Evolutionary conservation across 2,329 filamentous ascomycete species (phyloP).

Genomic region (Ascomycota sp.): DNA sequence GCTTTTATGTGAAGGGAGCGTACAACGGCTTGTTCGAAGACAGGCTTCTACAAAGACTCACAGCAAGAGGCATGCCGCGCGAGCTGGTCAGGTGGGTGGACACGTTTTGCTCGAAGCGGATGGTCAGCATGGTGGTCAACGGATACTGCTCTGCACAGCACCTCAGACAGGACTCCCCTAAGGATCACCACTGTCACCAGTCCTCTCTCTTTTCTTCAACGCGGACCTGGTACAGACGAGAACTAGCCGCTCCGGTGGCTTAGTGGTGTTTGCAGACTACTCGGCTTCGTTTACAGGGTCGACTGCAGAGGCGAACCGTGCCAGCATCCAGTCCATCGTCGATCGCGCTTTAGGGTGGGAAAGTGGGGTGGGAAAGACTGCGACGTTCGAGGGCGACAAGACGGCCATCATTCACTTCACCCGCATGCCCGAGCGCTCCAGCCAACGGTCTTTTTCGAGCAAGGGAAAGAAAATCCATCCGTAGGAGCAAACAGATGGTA

Average conservation of each 20-base stretch:
- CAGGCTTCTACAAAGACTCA: constrained; percentile 5
- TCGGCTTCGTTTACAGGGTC: constrained; percentile 4
- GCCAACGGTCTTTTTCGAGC: background rate
- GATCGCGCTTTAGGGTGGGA: constrained; percentile 6
- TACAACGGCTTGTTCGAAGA: constrained; percentile 18
- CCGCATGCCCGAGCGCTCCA: background rate
- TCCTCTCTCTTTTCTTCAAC: constrained; percentile 14
- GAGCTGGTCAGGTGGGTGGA: constrained; percentile 4
- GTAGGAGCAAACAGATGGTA: too few relatives aligned
- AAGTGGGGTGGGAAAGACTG: constrained; percentile 6
- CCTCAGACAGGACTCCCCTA: constrained; percentile 9
- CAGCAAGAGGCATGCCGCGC: constrained; percentile 5
- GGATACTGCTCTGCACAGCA: background rate
- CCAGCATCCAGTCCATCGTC: constrained; percentile 6
- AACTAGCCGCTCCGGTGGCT: too few relatives aligned
- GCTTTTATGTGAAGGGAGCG: constrained; percentile 19
- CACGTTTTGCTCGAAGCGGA: constrained; percentile 6
- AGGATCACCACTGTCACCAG: constrained; percentile 14
- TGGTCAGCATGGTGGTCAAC: background rate
- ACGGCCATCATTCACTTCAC: constrained; percentile 6
- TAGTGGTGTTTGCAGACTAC: constrained; percentile 4
- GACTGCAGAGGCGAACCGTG: constrained; percentile 3
- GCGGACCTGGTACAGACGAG: constrained; percentile 1
- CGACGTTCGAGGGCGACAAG: constrained; percentile 8
- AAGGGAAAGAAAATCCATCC: background rate